Conservation (phyloP, 1,139 yeast genomes). For the Debaryomycetaceae sp. region DNA sequence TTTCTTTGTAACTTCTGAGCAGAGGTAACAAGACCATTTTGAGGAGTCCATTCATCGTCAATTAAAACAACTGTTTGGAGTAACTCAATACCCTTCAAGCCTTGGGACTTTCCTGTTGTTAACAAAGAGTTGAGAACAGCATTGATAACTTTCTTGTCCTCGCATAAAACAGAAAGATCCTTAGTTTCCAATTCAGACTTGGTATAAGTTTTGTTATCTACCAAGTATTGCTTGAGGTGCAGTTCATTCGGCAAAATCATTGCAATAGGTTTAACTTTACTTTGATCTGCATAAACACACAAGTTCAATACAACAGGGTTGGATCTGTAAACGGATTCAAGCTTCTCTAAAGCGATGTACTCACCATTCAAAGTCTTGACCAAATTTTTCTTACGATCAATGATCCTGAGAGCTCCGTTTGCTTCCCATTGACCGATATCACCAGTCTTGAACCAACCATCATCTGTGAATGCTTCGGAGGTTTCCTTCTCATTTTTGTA, state of each 20-base stretch:
- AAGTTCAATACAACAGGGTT: slow-evolving; percentile 72
- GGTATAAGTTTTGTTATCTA: slow-evolving; percentile 48
- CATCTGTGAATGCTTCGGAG: slow-evolving; percentile 69
- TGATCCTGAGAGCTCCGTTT: slow-evolving; percentile 73
- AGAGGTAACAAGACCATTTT: slow-evolving; percentile 86
- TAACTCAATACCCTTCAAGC: slow-evolving; percentile 82
- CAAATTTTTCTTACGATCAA: slow-evolving; percentile 94
- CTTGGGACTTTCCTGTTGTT: slow-evolving; percentile 76
- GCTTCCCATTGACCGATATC: slow-evolving; percentile 94
- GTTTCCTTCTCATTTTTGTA: slow-evolving; percentile 85
- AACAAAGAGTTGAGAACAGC: slow-evolving; percentile 60
- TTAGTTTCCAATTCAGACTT: slow-evolving; percentile 51
- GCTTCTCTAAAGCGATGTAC: slow-evolving; percentile 92
- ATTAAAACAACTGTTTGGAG: slow-evolving; percentile 73
- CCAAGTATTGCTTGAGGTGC: slow-evolving; percentile 55
- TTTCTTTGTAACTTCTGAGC: slow-evolving; percentile 97
- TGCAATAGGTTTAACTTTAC: slow-evolving; percentile 86
- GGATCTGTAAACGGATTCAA: slow-evolving; percentile 84
- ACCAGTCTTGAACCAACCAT: slow-evolving; percentile 95
- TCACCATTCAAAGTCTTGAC: slow-evolving; percentile 97
- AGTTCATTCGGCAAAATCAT: slow-evolving; percentile 80
- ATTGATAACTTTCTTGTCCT: slow-evolving; percentile 54
- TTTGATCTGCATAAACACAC: slow-evolving; percentile 90
- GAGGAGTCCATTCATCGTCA: slow-evolving; percentile 98
- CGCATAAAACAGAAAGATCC: slow-evolving; percentile 42